phyloP scores from a whole-genome alignment of 1,139 yeast genomes.

The Ogataea hybrid region DNA sequence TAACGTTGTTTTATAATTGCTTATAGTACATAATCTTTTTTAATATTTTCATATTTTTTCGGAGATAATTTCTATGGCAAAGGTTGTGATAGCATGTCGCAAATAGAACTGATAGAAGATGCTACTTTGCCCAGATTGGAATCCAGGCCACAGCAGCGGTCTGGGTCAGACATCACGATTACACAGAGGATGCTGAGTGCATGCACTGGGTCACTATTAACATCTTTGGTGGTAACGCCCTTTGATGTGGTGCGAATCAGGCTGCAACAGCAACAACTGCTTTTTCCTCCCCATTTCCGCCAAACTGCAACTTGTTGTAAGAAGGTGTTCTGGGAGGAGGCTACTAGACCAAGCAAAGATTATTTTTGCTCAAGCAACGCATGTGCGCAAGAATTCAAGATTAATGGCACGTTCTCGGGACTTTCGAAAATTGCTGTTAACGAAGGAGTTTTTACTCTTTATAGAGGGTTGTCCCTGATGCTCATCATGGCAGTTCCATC shows the following conservation, averaged over 20 bases:
- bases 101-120: slow-evolving; percentile 3
- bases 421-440: slow-evolving; percentile 57
- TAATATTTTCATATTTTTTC: slow-evolving; percentile 5
- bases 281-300: slow-evolving; percentile 42
- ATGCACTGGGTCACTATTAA: slow-evolving; percentile 84
- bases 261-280: slow-evolving; percentile 80
- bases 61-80: slow-evolving; percentile 1
- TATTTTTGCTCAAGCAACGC: slow-evolving; percentile 21
- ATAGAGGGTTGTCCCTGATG: slow-evolving; percentile 88
- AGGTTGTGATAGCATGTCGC: slow-evolving; percentile 1
- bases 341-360: slow-evolving; percentile 30
- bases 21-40: not conserved
- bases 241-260: slow-evolving; percentile 91
- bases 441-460: slow-evolving; percentile 77
- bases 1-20: not conserved
- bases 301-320: slow-evolving; percentile 31
- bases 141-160: not conserved
- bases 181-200: slow-evolving; percentile 84
- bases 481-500: slow-evolving; percentile 90
- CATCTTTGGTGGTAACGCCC: slow-evolving; percentile 86
- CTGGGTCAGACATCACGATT: slow-evolving; percentile 39
- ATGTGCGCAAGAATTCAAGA: slow-evolving; percentile 30
- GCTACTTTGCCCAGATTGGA: not conserved
- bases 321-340: slow-evolving; percentile 41
- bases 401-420: slow-evolving; percentile 67